Evolutionary conservation across 2,329 filamentous ascomycete species (phyloP).

Genomic region (Cordyceps fumosorosea): DNA sequence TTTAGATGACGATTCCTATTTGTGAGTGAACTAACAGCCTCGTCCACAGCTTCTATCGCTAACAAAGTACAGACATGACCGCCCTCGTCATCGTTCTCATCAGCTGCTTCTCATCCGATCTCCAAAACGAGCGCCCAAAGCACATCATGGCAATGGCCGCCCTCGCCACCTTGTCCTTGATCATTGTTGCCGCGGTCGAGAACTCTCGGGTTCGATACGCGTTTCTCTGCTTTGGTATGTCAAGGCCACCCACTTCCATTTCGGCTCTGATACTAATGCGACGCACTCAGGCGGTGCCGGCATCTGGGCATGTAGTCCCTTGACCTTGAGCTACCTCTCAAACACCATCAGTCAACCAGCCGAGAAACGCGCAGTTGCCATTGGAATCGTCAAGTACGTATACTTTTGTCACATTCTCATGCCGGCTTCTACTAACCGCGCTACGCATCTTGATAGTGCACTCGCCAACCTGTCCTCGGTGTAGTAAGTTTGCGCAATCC

Average conservation of each 20-base stretch:
- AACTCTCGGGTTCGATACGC: conserved; percentile 7
- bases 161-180: conserved; percentile 3
- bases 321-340: conserved; percentile 13
- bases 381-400: conserved; percentile 9
- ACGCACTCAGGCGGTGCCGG: neutral
- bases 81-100: conserved; percentile 9
- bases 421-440: neutral
- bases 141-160: conserved; percentile 10
- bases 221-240: conserved; percentile 10
- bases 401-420: neutral
- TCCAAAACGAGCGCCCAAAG: conserved; percentile 10
- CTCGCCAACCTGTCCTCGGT: conserved; percentile 11
- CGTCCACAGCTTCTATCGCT: no score
- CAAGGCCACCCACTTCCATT: neutral
- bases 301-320: conserved; percentile 12
- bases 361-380: conserved; percentile 11
- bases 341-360: conserved; percentile 11
- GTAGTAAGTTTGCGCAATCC: conserved; percentile 1
- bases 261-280: neutral
- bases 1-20: conserved; percentile 12
- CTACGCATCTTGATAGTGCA: neutral
- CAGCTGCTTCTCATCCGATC: conserved; percentile 13
- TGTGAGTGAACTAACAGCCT: no score
- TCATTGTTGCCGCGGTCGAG: conserved; percentile 8
- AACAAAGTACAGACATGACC: conserved; percentile 1